Percentiles rank a stretch among this genome's conserved stretches.
Evolutionary conservation across 768 basidiomycete genomes (phyloP).

Genomic region (Amanita jacksonii): DNA sequence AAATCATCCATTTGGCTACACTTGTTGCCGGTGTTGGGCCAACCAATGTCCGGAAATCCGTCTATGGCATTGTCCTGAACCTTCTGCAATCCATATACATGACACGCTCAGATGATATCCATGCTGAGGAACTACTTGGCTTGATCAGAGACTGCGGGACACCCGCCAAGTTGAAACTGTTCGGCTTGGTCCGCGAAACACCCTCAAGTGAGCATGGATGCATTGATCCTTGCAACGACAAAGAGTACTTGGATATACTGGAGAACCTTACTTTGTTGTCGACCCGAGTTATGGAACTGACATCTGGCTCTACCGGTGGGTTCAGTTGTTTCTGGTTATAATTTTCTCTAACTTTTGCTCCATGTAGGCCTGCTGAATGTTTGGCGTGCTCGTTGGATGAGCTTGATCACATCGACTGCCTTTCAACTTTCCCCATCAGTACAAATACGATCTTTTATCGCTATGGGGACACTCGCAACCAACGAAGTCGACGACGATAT

Average conservation of each 20-base stretch:
- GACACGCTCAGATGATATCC: slow-evolving; percentile 48
- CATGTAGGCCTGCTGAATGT: slow-evolving; percentile 63
- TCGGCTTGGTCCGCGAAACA: slow-evolving; percentile 60
- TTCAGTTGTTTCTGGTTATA: neutral
- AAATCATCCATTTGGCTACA: slow-evolving; percentile 71
- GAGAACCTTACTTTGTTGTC: slow-evolving; percentile 60
- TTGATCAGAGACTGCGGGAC: slow-evolving; percentile 54
- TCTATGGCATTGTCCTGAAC: slow-evolving; percentile 77
- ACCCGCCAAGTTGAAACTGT: slow-evolving; percentile 51
- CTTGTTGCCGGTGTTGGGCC: slow-evolving; percentile 73
- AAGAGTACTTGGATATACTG: slow-evolving; percentile 50
- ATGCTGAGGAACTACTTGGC: slow-evolving; percentile 47
- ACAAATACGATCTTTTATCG: slow-evolving; percentile 82
- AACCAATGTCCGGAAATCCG: slow-evolving; percentile 62
- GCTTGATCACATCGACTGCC: slow-evolving; percentile 76
- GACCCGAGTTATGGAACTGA: slow-evolving; percentile 49
- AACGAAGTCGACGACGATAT: slow-evolving; percentile 89
- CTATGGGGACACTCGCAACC: slow-evolving; percentile 72
- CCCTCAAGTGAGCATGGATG: slow-evolving; percentile 60
- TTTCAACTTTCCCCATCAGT: slow-evolving; percentile 85
- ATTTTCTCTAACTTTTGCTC: slow-evolving; percentile 4
- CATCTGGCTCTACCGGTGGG: slow-evolving; percentile 63
- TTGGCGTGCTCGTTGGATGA: slow-evolving; percentile 94
- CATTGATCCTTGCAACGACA: slow-evolving; percentile 45
- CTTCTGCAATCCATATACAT: slow-evolving; percentile 69